A percentile compares a stretch with the other conserved stretches of the same genome.
Conservation (phyloP, 2,329 filamentous ascomycete genomes). For the Mycosphaerella sp. region DNA sequence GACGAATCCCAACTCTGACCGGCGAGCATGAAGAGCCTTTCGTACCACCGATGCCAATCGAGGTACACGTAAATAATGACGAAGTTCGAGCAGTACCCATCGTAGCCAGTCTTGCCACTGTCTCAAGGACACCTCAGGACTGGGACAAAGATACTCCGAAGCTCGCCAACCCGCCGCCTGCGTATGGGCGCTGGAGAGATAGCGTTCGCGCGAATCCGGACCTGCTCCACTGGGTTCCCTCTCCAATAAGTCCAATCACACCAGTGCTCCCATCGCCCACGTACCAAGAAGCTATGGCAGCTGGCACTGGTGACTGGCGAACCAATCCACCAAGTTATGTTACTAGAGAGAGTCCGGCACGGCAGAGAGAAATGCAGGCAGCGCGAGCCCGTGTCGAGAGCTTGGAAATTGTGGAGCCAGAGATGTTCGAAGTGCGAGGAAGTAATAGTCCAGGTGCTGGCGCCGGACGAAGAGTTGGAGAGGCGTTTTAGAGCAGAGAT, state of each 20-base stretch:
- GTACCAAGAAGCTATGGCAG: constrained; percentile 29
- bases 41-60: constrained; percentile 66
- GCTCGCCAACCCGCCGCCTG: constrained; percentile 57
- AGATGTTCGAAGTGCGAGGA: constrained; percentile 27
- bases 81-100: constrained; percentile 31
- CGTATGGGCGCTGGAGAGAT: constrained; percentile 78
- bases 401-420: constrained; percentile 22
- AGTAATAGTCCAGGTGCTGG: constrained; percentile 9
- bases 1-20: constrained; percentile 16
- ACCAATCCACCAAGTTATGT: constrained; percentile 28
- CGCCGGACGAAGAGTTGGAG: constrained; percentile 9
- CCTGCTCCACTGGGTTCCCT: constrained; percentile 62
- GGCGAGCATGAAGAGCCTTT: constrained; percentile 43
- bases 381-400: constrained; percentile 22
- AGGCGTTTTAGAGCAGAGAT: constrained; percentile 15
- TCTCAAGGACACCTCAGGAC: constrained; percentile 29
- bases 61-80: constrained; percentile 62
- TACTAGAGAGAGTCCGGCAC: constrained; percentile 26
- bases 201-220: constrained; percentile 80
- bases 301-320: constrained; percentile 9
- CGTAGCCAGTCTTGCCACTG: constrained; percentile 20
- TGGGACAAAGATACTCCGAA: constrained; percentile 24
- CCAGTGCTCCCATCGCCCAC: constrained; percentile 29
- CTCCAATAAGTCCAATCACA: constrained; percentile 22
- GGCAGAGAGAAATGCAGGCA: constrained; percentile 22